Evolutionary conservation across 257 asterid genomes (phyloP), one percentile per base, ranked within the genome.

Genomic region (Ligustrum vulgare): DNA sequence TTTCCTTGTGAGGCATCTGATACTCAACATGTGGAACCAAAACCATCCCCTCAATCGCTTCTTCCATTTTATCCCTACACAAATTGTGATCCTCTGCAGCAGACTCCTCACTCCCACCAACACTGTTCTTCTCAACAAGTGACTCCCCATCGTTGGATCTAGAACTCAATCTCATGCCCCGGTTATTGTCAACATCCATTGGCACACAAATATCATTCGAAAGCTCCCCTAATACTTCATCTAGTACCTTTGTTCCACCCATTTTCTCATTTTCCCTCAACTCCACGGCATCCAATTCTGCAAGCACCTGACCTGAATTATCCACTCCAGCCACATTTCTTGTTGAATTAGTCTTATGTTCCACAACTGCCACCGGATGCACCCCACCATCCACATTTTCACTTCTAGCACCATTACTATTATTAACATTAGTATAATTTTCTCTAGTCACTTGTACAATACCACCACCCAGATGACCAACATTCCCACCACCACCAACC

Each of bases 111-210:
- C 45, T 63, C 35, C 71, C 77, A 25, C 58, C 67, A 23, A 51
- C 78, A 41, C 43, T 49, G 5, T 56, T 71, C 80, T 69, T 70
- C 71, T 74, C 85, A 72, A 62, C 75, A 68, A 25, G 23, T 28
- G 69, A 49, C 18, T 16, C 85, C 22, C 37, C 77, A 72, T 32
- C 49, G 12, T 41, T 54, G 32, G 67, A 43, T 56, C 74, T 77
- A 8, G 76, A 67, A 72, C 47, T 67, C 39, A 13, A 67, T 39
- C 20, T 70, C 45, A 69, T 25, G 37, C 64, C 72, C 45, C 66
- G 78, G 10, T 72, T 73, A 12, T 72, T 89, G n/a, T 89, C 97
- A 41, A 85, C 80, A 72, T 83, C 89, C 94, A 88, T 88, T 12
- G 80, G 79, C 39, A 66, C 75, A 33, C 64, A 68, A 72, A 63